A percentile compares a stretch with the other conserved stretches of the same genome.
These are phyloP conservation scores for Thalia dealbata DNA, from an alignment of 176 grass and related monocot species.

Conservation along the genomic window DNA sequence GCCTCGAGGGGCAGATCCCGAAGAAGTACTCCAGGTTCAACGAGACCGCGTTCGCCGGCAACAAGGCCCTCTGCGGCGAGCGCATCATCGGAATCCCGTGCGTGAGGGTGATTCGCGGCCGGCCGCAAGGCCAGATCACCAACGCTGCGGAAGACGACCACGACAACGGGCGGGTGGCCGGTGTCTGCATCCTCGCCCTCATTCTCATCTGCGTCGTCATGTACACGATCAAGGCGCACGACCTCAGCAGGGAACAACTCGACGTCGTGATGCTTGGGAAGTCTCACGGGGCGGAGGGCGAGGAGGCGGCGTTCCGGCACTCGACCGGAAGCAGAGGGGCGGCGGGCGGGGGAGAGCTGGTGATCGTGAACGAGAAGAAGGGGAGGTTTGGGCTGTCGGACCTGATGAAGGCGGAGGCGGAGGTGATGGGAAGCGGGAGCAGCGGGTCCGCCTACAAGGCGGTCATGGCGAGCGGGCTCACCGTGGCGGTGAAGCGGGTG, in stretches of 20 bases:
- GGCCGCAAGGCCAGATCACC: no score
- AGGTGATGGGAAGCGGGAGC: conserved; percentile 1
- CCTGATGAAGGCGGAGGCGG: conserved; percentile 11
- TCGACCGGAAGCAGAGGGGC: not conserved
- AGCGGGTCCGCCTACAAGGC: not conserved
- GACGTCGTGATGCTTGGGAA: not conserved
- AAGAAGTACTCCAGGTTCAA: conserved; percentile 48
- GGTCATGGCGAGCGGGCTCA: not conserved
- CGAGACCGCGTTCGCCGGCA: conserved; percentile 32
- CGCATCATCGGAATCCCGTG: conserved; percentile 23
- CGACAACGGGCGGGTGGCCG: not conserved
- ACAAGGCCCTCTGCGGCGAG: conserved; percentile 45
- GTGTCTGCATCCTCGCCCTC: not conserved
- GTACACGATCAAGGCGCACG: not conserved
- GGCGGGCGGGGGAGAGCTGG: not conserved
- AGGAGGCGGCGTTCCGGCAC: not conserved
- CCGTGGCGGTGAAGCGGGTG: conserved; percentile 8
- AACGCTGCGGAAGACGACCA: not conserved
- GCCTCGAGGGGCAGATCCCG: conserved; percentile 56
- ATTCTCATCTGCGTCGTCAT: not conserved
- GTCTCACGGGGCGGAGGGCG: not conserved
- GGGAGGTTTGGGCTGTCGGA: not conserved
- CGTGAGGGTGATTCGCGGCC: not conserved
- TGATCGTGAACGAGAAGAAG: conserved; percentile 6
- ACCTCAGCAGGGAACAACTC: not conserved